phyloP scores from a whole-genome alignment of 2,329 filamentous ascomycete species.

The Thielaviopsis populi region DNA sequence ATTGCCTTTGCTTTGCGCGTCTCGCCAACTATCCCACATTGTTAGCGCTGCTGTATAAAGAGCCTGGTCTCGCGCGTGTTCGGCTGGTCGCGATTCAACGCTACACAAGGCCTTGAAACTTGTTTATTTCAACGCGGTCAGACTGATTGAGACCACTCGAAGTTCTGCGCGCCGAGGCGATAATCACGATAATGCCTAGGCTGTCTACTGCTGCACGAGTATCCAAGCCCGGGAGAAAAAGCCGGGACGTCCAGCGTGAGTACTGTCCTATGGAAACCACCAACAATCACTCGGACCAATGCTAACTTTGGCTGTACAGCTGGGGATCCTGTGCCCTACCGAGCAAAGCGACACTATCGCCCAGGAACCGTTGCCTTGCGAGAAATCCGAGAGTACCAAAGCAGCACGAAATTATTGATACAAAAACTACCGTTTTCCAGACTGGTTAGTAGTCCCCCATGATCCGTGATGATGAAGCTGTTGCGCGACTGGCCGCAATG shows the following conservation, averaged over 20 bases:
- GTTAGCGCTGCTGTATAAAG: not conserved
- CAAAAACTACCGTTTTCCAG: constrained; percentile 67
- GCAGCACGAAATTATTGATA: constrained; percentile 73
- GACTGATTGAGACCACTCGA: not conserved
- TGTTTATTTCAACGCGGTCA: not conserved
- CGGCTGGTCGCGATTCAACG: not conserved
- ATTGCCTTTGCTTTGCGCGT: not conserved
- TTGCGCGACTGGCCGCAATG: not conserved
- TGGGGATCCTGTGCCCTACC: constrained; percentile 55
- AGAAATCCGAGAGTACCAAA: constrained; percentile 86
- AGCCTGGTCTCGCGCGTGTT: not conserved
- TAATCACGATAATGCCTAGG: constrained; percentile 9
- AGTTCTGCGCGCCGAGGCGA: not conserved
- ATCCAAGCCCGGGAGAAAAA: constrained; percentile 9
- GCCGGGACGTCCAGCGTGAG: constrained; percentile 12
- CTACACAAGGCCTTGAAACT: not conserved
- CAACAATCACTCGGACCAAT: not conserved
- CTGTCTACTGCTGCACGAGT: constrained; percentile 4
- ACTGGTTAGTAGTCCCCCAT: constrained; percentile 50
- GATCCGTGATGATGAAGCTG: not conserved
- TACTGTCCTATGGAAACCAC: not conserved
- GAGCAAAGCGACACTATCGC: constrained; percentile 48
- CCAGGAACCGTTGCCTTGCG: constrained; percentile 76
- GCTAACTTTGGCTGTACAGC: constrained; percentile 31
- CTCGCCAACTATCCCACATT: not conserved